These are phyloP conservation scores for Phytopythium kandeliae DNA, from an alignment of 352 stramenopile genomes.

Conservation along the genomic window DNA sequence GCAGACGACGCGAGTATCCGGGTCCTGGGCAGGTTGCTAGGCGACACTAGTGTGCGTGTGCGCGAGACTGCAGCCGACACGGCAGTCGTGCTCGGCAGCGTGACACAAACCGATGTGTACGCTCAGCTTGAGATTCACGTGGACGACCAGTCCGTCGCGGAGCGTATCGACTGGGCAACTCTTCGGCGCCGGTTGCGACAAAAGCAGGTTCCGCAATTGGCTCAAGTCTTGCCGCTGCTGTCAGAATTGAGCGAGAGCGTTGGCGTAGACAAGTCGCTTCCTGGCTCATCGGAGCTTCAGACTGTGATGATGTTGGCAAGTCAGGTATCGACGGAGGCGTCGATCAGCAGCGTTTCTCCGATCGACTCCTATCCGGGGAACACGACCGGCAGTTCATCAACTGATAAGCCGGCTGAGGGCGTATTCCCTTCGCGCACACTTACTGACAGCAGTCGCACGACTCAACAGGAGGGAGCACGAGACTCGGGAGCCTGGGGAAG, in stretches of 20 bases:
- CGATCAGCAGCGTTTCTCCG: neutral
- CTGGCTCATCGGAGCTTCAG: conserved; percentile 30
- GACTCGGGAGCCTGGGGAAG: conserved; percentile 5
- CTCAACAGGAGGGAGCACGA: neutral
- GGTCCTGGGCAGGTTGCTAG: conserved; percentile 33
- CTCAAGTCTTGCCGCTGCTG: neutral
- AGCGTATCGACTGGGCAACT: conserved; percentile 45
- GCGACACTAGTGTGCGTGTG: conserved; percentile 40
- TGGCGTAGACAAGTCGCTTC: conserved; percentile 26
- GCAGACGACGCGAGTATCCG: conserved; percentile 18
- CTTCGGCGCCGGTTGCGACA: conserved; percentile 29
- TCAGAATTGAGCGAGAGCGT: neutral
- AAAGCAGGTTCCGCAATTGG: conserved; percentile 19
- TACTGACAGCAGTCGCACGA: neutral
- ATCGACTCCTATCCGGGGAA: too few relatives aligned
- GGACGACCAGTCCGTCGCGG: conserved; percentile 47
- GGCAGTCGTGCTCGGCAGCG: conserved; percentile 22
- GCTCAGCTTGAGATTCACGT: conserved; percentile 34
- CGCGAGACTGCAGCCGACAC: conserved; percentile 40
- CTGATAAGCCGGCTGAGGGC: neutral
- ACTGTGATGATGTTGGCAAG: conserved; percentile 15
- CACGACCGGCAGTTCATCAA: neutral
- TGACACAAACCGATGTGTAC: conserved; percentile 34
- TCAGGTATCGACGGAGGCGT: neutral
- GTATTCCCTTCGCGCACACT: neutral